phyloP scores from a whole-genome alignment of 805 yeast species.

The Kregervanrija delftensis region DNA sequence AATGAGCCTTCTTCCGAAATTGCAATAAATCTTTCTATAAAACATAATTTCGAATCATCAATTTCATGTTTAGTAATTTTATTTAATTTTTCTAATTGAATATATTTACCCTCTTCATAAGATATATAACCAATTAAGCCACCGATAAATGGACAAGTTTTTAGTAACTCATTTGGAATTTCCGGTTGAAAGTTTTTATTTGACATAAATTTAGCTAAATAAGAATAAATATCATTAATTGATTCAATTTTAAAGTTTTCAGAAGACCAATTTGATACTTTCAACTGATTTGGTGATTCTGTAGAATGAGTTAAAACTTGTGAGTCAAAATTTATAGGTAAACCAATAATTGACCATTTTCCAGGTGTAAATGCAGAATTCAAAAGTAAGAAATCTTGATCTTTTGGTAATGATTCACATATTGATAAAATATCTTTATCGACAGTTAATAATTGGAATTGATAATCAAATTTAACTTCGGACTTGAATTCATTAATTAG shows the following conservation, averaged over 20 bases:
- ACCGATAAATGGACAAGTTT: slow-evolving; percentile 72
- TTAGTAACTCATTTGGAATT: slow-evolving; percentile 22
- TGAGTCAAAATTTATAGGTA: slow-evolving; percentile 42
- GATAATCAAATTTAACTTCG: slow-evolving; percentile 8
- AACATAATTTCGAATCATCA: slow-evolving; percentile 74
- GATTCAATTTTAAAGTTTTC: neutral
- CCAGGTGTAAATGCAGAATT: slow-evolving; percentile 85
- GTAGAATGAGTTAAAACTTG: slow-evolving; percentile 58
- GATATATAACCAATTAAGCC: slow-evolving; percentile 83
- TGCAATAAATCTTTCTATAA: slow-evolving; percentile 57
- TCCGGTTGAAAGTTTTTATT: slow-evolving; percentile 24
- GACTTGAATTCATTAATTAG: slow-evolving; percentile 14
- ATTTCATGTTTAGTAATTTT: slow-evolving; percentile 33
- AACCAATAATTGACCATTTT: slow-evolving; percentile 78
- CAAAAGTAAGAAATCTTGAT: slow-evolving; percentile 49
- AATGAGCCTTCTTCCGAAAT: slow-evolving; percentile 42
- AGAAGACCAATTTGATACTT: slow-evolving; percentile 25
- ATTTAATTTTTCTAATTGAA: slow-evolving; percentile 28
- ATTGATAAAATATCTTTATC: slow-evolving; percentile 24
- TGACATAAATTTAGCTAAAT: slow-evolving; percentile 42
- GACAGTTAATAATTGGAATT: slow-evolving; percentile 7
- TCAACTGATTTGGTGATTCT: slow-evolving; percentile 28
- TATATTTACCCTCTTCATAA: slow-evolving; percentile 75
- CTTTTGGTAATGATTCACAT: slow-evolving; percentile 37
- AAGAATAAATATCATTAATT: slow-evolving; percentile 42